These are phyloP conservation scores for Geosmithia flava DNA, from an alignment of 2,329 filamentous ascomycete species.

Conservation along the genomic window DNA sequence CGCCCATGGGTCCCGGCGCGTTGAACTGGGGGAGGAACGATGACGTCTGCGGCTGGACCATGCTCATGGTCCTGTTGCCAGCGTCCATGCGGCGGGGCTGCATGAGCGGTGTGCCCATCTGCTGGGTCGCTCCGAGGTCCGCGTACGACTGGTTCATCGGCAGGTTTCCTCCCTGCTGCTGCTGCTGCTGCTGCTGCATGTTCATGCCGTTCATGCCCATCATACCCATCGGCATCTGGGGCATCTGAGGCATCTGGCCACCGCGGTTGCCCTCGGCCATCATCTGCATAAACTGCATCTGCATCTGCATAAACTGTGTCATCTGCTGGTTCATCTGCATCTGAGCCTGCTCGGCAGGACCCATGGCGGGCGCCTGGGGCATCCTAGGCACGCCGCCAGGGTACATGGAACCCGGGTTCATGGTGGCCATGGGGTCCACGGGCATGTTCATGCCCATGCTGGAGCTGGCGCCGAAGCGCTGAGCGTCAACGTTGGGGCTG, in stretches of 20 bases:
- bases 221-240: neutral
- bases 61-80: slow-evolving; percentile 63
- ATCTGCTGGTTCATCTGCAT: slow-evolving; percentile 75
- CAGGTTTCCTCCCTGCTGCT: slow-evolving; percentile 1
- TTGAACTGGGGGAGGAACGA: slow-evolving; percentile 38
- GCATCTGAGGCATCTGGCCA: slow-evolving; percentile 17
- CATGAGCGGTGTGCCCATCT: slow-evolving; percentile 22
- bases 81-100: slow-evolving; percentile 30
- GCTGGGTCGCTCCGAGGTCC: slow-evolving; percentile 32
- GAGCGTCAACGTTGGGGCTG: slow-evolving; percentile 55
- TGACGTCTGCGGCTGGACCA: slow-evolving; percentile 58
- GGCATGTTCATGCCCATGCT: no score
- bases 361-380: slow-evolving; percentile 32
- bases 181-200: slow-evolving; percentile 9
- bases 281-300: slow-evolving; percentile 91
- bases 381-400: slow-evolving; percentile 23
- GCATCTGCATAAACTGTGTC: slow-evolving; percentile 83
- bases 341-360: slow-evolving; percentile 58
- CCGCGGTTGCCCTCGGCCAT: slow-evolving; percentile 31
- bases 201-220: neutral
- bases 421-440: slow-evolving; percentile 36
- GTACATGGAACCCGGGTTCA: slow-evolving; percentile 32
- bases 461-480: slow-evolving; percentile 22
- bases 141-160: slow-evolving; percentile 27
- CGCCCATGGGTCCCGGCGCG: slow-evolving; percentile 14